These are phyloP conservation scores for Alternaria consortialis DNA, from an alignment of 2,329 filamentous ascomycete genomes.

Conservation along the genomic window DNA sequence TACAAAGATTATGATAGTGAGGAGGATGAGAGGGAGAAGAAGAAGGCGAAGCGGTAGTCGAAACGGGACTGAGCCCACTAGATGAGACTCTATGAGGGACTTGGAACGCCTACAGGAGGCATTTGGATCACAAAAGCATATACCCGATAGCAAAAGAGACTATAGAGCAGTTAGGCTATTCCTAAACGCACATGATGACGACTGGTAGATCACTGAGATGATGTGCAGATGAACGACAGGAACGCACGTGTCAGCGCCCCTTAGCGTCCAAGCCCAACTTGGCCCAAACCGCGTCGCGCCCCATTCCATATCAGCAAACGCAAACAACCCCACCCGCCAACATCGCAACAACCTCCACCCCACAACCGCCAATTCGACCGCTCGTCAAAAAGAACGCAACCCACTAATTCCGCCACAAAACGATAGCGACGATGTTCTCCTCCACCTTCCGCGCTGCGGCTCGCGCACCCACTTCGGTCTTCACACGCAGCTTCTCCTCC, in stretches of 20 bases:
- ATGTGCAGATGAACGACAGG: background rate
- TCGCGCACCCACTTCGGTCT: slow-evolving; percentile 58
- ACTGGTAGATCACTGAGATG: background rate
- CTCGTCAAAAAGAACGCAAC: background rate
- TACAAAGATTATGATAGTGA: slow-evolving; percentile 91
- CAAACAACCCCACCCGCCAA: slow-evolving; percentile 20
- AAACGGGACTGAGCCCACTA: background rate
- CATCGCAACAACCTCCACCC: slow-evolving; percentile 15
- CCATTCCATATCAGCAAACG: slow-evolving; percentile 6
- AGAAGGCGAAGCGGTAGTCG: slow-evolving; percentile 51
- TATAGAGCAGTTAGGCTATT: background rate
- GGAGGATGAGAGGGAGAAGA: slow-evolving; percentile 76
- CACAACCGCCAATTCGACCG: slow-evolving; percentile 8
- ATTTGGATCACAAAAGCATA: slow-evolving; percentile 19
- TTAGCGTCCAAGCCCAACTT: slow-evolving; percentile 12
- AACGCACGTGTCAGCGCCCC: slow-evolving; percentile 14
- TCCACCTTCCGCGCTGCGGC: slow-evolving; percentile 59
- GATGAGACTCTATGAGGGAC: background rate
- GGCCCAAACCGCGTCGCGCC: slow-evolving; percentile 26
- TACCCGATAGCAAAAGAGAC: slow-evolving; percentile 11
- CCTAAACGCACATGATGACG: background rate
- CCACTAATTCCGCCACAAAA: slow-evolving; percentile 4
- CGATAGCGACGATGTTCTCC: slow-evolving; percentile 38
- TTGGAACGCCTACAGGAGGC: slow-evolving; percentile 8
- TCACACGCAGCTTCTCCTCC: slow-evolving; percentile 77